Evolutionary conservation across 148 eudicot species (phyloP).

Genomic region (Euryodendron excelsum): DNA sequence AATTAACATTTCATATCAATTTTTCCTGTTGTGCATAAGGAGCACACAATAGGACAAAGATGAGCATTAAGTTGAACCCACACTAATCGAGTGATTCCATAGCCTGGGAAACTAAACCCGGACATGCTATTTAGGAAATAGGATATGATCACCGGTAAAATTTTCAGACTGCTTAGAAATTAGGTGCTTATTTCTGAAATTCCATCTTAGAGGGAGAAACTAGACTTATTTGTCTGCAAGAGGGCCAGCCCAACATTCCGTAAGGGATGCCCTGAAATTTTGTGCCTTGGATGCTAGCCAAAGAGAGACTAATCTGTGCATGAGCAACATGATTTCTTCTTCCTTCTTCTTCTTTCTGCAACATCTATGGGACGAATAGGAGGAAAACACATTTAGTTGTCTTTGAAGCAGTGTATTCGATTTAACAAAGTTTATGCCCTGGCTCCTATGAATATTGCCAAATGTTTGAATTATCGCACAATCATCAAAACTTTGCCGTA

Average conservation of each 20-base stretch:
- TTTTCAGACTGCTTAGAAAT: not conserved
- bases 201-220: not conserved
- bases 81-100: not conserved
- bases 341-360: not conserved
- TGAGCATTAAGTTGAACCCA: not conserved
- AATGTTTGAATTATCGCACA: not conserved
- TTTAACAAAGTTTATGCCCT: not conserved
- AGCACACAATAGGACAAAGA: not conserved
- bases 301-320: not conserved
- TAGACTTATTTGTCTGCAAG: not conserved
- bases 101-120: not conserved
- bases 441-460: not conserved
- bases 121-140: not conserved
- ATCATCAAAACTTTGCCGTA: not conserved
- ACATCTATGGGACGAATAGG: no score
- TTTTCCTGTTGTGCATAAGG: not conserved
- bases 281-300: not conserved
- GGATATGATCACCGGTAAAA: not conserved
- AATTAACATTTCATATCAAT: not conserved
- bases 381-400: not conserved
- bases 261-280: not conserved
- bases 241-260: not conserved
- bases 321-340: not conserved
- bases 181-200: not conserved
- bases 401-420: not conserved